Evolutionary conservation across 495 filamentous ascomycete genomes (phyloP).

Genomic region (Penicillium riverlandense): DNA sequence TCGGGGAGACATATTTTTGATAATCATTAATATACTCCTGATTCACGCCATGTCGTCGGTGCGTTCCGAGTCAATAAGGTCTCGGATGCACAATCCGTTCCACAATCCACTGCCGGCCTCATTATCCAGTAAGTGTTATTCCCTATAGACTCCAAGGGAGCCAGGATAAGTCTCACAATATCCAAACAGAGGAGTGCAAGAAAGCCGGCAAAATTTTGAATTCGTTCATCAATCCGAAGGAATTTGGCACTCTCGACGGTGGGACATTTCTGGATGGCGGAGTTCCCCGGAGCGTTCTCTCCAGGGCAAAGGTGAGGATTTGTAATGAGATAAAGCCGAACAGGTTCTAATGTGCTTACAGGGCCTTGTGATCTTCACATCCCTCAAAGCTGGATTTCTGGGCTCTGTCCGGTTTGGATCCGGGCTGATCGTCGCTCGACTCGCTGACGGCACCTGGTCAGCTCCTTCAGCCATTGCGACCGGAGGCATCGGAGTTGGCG

Average conservation of each 20-base stretch:
- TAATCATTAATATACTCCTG: too few species aligned
- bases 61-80: not conserved
- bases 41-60: too few species aligned
- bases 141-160: slow-evolving; percentile 2
- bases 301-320: slow-evolving; percentile 66
- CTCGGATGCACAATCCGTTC: not conserved
- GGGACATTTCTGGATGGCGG: slow-evolving; percentile 24
- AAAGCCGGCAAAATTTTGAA: slow-evolving; percentile 79
- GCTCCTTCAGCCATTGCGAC: slow-evolving; percentile 77
- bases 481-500: slow-evolving; percentile 1
- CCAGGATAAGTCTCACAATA: not conserved
- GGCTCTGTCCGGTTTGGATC: slow-evolving; percentile 80
- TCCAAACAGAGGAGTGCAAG: slow-evolving; percentile 60
- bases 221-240: slow-evolving; percentile 79
- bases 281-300: slow-evolving; percentile 79
- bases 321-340: not conserved
- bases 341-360: slow-evolving; percentile 14
- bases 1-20: too few species aligned
- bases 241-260: not conserved
- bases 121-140: slow-evolving; percentile 38
- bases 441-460: slow-evolving; percentile 78
- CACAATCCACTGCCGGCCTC: slow-evolving; percentile 54
- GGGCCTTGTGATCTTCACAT: slow-evolving; percentile 85
- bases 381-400: slow-evolving; percentile 84
- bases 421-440: slow-evolving; percentile 78